Evolutionary conservation across 805 yeast species (phyloP), one percentile per base, ranked within the genome.

Genomic region (Starmerella floricola): DNA sequence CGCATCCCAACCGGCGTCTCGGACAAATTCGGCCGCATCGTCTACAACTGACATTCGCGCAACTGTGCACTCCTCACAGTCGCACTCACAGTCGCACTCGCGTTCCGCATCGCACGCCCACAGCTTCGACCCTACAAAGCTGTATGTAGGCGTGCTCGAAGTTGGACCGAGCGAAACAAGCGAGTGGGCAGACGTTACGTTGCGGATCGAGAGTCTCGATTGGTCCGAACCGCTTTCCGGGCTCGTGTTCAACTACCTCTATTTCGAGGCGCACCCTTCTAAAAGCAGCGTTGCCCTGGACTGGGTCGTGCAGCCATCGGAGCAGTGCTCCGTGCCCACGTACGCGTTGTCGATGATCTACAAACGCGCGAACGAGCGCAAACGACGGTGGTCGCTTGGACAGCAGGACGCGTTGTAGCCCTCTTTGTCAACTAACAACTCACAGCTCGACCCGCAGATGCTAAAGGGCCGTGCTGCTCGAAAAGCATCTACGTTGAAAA

Each of bases 191-290:
- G 44, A 44, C 17, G 42, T 46, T 15, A 43, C 36, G 18, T 17
- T 46, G 15, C 45, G 47, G 20, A 36, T 46, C 20, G 44, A 39
- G 38, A 23, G 38, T 17, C 32, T 34, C 11, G 45, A 40, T 18
- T 43, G 45, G 45, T 34, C 41, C 6, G 36, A 35, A 17, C 23
- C 41, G 23, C 17, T 24, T 4, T 13, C 36, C 15, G 50, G 47
- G 6, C 27, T 47, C 5, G 38, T 51, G 20, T 35, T 51, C n/a
- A 51, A 51, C 28, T 51, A 44, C 31, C 35, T 51, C 11, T 49
- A 42, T 27, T 47, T 51, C 28, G 47, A 50, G 41, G 16, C 19
- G 29, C 44, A 44, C 29, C 34, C 30, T 6, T 23, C 30, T 13
- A 28, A 31, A 21, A 19, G 27, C 26, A 26, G 34, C 20, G 37